Conservation (phyloP, 768 basidiomycete species). For the Suillus plorans region DNA sequence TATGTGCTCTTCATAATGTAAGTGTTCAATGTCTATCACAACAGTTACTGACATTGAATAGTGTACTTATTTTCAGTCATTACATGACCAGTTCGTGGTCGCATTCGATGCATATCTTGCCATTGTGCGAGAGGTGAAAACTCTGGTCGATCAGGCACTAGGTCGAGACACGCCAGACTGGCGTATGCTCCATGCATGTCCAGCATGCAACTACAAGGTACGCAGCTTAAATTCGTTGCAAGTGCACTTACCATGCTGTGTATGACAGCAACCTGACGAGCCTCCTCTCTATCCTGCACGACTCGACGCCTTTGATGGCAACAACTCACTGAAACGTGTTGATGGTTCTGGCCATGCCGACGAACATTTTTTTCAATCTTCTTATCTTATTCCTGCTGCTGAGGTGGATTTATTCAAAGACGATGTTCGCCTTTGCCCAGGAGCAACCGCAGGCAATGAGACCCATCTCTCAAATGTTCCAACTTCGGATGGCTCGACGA, state of each 20-base stretch:
- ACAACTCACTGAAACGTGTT: constrained; percentile 29
- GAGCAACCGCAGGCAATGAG: not conserved
- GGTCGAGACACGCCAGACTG: constrained; percentile 30
- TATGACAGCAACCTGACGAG: constrained; percentile 21
- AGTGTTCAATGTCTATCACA: no score
- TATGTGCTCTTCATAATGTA: no score
- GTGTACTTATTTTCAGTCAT: no score
- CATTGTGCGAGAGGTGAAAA: constrained; percentile 23
- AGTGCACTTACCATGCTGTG: not conserved
- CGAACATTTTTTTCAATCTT: constrained; percentile 15
- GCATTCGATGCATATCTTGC: constrained; percentile 34
- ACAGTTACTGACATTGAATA: no score
- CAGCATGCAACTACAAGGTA: constrained; percentile 37
- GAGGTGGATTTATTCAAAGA: constrained; percentile 29
- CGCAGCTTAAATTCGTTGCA: not conserved
- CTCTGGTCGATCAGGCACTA: constrained; percentile 22
- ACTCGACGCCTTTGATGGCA: constrained; percentile 10
- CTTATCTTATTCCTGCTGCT: constrained; percentile 24
- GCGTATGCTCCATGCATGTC: constrained; percentile 32
- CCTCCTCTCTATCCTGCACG: constrained; percentile 21
- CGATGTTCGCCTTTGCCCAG: constrained; percentile 3
- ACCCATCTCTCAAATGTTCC: not conserved
- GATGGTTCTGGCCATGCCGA: constrained; percentile 20
- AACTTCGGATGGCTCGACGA: not conserved
- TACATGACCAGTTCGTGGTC: no score